phyloP scores from a whole-genome alignment of 2,329 filamentous ascomycete species.

The Fusarium albosuccineum region DNA sequence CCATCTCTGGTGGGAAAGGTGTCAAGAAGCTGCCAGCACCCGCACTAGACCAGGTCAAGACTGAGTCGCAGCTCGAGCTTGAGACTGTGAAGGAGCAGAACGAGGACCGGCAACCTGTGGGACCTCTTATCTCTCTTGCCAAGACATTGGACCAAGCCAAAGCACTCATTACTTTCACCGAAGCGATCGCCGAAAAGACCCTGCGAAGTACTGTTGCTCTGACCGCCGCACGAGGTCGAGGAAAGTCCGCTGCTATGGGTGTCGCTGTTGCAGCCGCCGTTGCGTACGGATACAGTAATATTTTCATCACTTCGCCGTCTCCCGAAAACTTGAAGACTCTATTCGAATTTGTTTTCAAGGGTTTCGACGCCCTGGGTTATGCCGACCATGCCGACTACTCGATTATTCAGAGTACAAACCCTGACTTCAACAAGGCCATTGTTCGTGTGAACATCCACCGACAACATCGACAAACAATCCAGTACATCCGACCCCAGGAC shows the following conservation, averaged over 20 bases:
- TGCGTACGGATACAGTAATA: constrained; percentile 97
- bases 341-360: constrained; percentile 98
- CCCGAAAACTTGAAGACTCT: constrained; percentile 98
- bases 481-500: constrained; percentile 98
- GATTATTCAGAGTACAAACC: constrained; percentile 97
- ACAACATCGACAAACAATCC: constrained; percentile 96
- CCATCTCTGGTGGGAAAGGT: constrained; percentile 94
- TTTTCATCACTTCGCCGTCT: constrained; percentile 98
- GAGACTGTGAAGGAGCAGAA: constrained; percentile 89
- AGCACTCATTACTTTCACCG: constrained; percentile 95
- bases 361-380: constrained; percentile 94
- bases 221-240: constrained; percentile 92
- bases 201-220: constrained; percentile 92
- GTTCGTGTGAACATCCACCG: constrained; percentile 96
- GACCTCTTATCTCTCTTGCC: constrained; percentile 84
- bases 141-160: constrained; percentile 96
- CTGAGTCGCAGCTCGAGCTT: constrained; percentile 79
- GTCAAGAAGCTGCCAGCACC: constrained; percentile 85
- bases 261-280: constrained; percentile 94
- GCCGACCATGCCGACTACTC: constrained; percentile 97
- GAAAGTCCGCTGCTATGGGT: constrained; percentile 96
- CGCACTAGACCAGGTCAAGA: constrained; percentile 79
- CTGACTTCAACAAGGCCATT: constrained; percentile 99
- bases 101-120: constrained; percentile 86
- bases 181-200: constrained; percentile 96